phyloP scores from a whole-genome alignment of 2,329 filamentous ascomycete species.

The Clonostachys rosea region DNA sequence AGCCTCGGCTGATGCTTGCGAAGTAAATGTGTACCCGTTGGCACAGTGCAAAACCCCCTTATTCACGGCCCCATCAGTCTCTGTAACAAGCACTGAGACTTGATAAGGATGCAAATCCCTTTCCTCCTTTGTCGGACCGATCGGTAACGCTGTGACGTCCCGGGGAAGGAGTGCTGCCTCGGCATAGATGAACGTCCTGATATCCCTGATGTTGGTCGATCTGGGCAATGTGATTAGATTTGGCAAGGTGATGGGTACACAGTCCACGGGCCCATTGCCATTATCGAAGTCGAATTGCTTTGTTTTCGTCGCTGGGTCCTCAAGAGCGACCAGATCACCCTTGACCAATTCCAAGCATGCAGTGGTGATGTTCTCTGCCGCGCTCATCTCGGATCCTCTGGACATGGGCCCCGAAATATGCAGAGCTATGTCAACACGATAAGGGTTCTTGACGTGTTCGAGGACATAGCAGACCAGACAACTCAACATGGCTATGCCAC shows the following conservation, averaged over 20 bases:
- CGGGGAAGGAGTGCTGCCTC: conserved; percentile 3
- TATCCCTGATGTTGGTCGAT: conserved; percentile 6
- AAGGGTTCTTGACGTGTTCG: background rate
- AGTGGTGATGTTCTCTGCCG: conserved; percentile 1
- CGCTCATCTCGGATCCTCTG: conserved; percentile 9
- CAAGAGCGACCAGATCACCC: background rate
- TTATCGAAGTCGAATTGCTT: conserved; percentile 11
- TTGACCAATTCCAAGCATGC: background rate
- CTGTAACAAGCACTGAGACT: conserved; percentile 6
- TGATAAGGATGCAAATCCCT: conserved; percentile 9
- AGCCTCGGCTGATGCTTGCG: conserved; percentile 8
- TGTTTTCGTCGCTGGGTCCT: background rate
- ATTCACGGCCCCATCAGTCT: conserved; percentile 1
- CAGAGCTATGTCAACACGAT: conserved; percentile 10
- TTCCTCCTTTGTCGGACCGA: conserved; percentile 9
- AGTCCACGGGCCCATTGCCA: conserved; percentile 7
- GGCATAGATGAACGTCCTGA: conserved; percentile 8
- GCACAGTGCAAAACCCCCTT: conserved; percentile 9
- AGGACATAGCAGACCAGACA: conserved; percentile 6
- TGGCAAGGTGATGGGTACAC: conserved; percentile 9
- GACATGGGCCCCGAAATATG: conserved; percentile 10
- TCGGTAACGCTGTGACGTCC: conserved; percentile 4
- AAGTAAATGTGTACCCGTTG: conserved; percentile 13
- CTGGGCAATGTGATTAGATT: conserved; percentile 12
- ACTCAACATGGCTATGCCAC: conserved; percentile 11